A percentile compares a stretch with the other conserved stretches of the same genome.
These are phyloP conservation scores for Nematocida minor DNA, from an alignment of 371 early-diverging fungal species.

Conservation along the genomic window DNA sequence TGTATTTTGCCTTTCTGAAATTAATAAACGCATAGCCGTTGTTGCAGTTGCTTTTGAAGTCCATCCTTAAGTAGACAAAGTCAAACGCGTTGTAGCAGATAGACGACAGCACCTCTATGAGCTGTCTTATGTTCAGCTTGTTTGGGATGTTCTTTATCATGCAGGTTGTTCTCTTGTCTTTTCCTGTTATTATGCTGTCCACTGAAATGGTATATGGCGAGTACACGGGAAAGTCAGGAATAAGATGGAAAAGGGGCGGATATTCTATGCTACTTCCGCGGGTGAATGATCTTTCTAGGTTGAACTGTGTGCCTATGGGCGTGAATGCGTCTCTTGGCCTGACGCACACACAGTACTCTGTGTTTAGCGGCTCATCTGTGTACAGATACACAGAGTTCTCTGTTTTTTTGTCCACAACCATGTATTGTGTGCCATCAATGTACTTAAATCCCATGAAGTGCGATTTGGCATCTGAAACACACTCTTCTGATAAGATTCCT, in stretches of 20 bases:
- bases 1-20: conserved; percentile 67
- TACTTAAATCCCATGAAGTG: conserved; percentile 40
- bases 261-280: neutral
- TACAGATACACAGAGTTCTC: neutral
- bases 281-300: conserved; percentile 9
- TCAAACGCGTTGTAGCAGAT: conserved; percentile 72
- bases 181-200: conserved; percentile 55
- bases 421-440: conserved; percentile 15
- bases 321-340: neutral
- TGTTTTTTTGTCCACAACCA: conserved; percentile 1
- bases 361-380: neutral
- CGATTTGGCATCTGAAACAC: conserved; percentile 46
- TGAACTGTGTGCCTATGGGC: conserved; percentile 30
- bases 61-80: conserved; percentile 80
- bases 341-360: neutral
- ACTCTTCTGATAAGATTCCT: neutral
- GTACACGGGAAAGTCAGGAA: conserved; percentile 9
- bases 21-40: conserved; percentile 82
- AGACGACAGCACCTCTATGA: conserved; percentile 72
- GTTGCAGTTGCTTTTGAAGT: conserved; percentile 76
- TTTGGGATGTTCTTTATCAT: conserved; percentile 86
- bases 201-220: conserved; percentile 20
- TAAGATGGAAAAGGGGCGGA: neutral
- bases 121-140: conserved; percentile 74
- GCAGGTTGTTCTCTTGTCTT: conserved; percentile 72